A percentile compares a stretch with the other conserved stretches of the same genome.
Conservation (phyloP, 2,329 filamentous ascomycete species). For the Verticillium zaregamsianum region DNA sequence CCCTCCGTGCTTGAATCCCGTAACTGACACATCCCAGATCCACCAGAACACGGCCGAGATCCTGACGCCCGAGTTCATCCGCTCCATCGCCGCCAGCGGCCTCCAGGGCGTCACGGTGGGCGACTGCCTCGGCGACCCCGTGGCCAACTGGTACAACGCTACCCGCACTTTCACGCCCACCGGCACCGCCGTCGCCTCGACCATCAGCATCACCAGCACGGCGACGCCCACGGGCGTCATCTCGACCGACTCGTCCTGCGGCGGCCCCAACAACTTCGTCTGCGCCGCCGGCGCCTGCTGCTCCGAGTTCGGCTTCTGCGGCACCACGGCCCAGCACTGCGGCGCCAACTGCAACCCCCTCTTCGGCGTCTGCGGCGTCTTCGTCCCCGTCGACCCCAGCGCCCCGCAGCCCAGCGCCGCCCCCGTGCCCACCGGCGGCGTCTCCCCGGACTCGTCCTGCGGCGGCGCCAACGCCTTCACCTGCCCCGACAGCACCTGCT, state of each 20-base stretch:
- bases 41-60: constrained; percentile 12
- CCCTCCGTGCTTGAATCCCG: neutral
- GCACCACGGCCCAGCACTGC: constrained; percentile 13
- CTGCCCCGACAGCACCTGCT: constrained; percentile 11
- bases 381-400: constrained; percentile 3
- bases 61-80: constrained; percentile 3
- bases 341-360: constrained; percentile 12
- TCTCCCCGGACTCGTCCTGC: constrained; percentile 9
- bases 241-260: constrained; percentile 10
- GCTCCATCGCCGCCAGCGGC: neutral
- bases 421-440: constrained; percentile 5
- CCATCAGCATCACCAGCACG: constrained; percentile 12
- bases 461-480: constrained; percentile 7
- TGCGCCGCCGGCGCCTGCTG: constrained; percentile 13
- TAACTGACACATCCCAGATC: constrained; percentile 18
- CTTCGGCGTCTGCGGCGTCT: constrained; percentile 14
- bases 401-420: neutral
- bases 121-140: constrained; percentile 12
- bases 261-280: constrained; percentile 10
- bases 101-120: neutral
- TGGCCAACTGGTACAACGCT: constrained; percentile 10
- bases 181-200: constrained; percentile 9
- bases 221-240: constrained; percentile 12
- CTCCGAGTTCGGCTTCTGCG: constrained; percentile 16
- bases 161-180: constrained; percentile 12